Percentiles rank a stretch among this genome's conserved stretches.
Evolutionary conservation across 2,329 filamentous ascomycete species (phyloP).

Genomic region (Stemphylium lycopersici): DNA sequence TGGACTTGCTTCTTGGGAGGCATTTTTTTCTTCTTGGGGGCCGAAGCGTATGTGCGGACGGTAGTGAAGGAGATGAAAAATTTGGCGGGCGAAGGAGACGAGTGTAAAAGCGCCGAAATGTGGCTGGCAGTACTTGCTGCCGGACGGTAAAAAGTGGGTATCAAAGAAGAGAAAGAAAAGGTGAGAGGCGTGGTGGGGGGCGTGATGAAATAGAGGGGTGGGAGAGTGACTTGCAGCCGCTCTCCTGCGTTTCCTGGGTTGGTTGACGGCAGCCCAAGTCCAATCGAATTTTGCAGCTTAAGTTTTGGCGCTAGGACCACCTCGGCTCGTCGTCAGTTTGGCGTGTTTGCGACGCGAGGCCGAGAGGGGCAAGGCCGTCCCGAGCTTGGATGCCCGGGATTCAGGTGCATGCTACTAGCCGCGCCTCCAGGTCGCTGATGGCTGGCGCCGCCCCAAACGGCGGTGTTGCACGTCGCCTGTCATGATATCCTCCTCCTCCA

Average conservation of each 20-base stretch:
- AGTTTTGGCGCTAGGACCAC: conserved; percentile 14
- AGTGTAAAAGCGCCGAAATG: conserved; percentile 46
- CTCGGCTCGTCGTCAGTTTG: conserved; percentile 2
- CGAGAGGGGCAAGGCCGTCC: conserved; percentile 19
- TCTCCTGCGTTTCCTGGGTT: conserved; percentile 20
- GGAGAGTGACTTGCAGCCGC: conserved; percentile 18
- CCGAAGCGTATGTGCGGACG: conserved; percentile 64
- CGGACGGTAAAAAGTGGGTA: conserved; percentile 58
- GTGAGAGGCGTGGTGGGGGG: conserved; percentile 50
- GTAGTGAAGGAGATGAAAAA: conserved; percentile 47
- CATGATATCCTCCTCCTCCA: conserved; percentile 12
- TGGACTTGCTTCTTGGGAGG: conserved; percentile 90
- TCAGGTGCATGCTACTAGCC: conserved; percentile 11
- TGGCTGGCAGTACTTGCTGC: conserved; percentile 58
- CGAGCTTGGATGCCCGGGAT: neutral
- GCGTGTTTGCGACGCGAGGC: conserved; percentile 8
- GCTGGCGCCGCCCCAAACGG: neutral
- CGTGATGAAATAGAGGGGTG: conserved; percentile 36
- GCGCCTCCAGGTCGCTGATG: conserved; percentile 8
- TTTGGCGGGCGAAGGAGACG: conserved; percentile 31
- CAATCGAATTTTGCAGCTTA: conserved; percentile 24
- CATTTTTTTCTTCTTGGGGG: conserved; percentile 74
- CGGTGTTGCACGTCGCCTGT: neutral
- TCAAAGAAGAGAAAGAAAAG: conserved; percentile 56
- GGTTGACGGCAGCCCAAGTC: conserved; percentile 11